Evolutionary conservation across 768 basidiomycete species (phyloP), one percentile per base, ranked within the genome.

Genomic region (Tubosaeta sp.): DNA sequence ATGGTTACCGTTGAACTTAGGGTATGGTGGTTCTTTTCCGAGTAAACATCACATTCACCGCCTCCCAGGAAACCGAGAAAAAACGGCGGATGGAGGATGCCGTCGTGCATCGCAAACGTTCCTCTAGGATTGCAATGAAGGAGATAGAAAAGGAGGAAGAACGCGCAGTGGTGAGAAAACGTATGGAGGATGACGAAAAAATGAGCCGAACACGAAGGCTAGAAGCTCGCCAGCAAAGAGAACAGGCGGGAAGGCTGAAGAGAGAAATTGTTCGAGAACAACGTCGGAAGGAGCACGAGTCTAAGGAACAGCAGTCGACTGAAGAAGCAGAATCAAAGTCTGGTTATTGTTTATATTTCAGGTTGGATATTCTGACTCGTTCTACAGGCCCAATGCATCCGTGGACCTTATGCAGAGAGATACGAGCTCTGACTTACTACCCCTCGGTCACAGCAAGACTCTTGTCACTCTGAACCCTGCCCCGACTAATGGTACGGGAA

Each of bases 41-140:
- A 38, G n/a, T 2, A 27, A 6, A 25, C 25, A 14, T 41, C 1
- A 35, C 27, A 19, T 52, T 50, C 43, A 59, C 59, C 13, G 41
- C 41, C 44, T 51, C 31, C 48, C 62, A 89, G 87, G 83, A 87
- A 70, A 70, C 75, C 29, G 80, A 85, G 61, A 77, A 74, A 33
- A 82, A 83, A 63, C 75, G 77, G 22, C 80, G 76, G 13, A 54
- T 88, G 46, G 86, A 90, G 55, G 86, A 88, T 57, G 88, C 89
- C 2, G 71, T 94, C 12, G 79, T 82, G 25, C 88, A 90, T 54
- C 84, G 94, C 53, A 97, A 97, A 67, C 86, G 94, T 22, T 95
- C 93, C 0, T 91, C 91, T 16, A 87, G 95, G 31, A 83, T 97
- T 52, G 88, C 91, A 4, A 71, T 85, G 35, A 86, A 83, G 59